Conservation (phyloP, 2,329 filamentous ascomycete genomes). For the Phoma sp. region DNA sequence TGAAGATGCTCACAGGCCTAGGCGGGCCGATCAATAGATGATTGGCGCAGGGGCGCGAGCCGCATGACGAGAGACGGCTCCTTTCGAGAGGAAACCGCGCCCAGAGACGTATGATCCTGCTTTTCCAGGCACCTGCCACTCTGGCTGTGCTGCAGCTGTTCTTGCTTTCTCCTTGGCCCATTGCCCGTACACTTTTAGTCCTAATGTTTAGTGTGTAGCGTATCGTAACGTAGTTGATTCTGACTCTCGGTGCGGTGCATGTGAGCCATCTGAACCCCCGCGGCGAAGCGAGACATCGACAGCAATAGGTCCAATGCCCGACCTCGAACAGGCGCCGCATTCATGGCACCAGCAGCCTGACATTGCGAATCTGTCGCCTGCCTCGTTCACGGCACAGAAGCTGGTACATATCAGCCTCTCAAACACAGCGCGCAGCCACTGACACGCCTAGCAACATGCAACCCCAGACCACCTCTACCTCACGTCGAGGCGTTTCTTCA, state of each 20-base stretch:
- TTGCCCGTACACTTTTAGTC: slow-evolving; percentile 2
- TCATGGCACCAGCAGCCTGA: slow-evolving; percentile 45
- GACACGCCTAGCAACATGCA: slow-evolving; percentile 60
- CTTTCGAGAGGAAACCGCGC: slow-evolving; percentile 10
- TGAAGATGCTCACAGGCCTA: slow-evolving; percentile 9
- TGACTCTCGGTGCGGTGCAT: slow-evolving; percentile 20
- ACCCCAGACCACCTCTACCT: slow-evolving; percentile 67
- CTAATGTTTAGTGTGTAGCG: slow-evolving; percentile 26
- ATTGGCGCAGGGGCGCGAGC: slow-evolving; percentile 35
- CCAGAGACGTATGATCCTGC: slow-evolving; percentile 17
- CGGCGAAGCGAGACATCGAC: slow-evolving; percentile 22
- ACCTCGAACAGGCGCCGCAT: slow-evolving; percentile 27
- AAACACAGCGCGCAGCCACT: slow-evolving; percentile 4
- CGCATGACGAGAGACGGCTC: slow-evolving; percentile 30
- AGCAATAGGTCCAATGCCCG: slow-evolving; percentile 38
- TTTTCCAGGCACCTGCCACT: slow-evolving; percentile 16
- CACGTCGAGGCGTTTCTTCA: slow-evolving; percentile 68
- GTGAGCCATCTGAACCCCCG: slow-evolving; percentile 21
- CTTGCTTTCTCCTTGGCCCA: slow-evolving; percentile 16
- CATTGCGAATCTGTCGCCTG: slow-evolving; percentile 49
- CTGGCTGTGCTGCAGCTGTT: slow-evolving; percentile 24
- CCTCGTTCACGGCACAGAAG: slow-evolving; percentile 62
- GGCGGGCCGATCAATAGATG: slow-evolving; percentile 17
- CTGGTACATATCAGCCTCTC: slow-evolving; percentile 49
- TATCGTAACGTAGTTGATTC: slow-evolving; percentile 8